Evolutionary conservation across 495 filamentous ascomycete genomes (phyloP).

Genomic region (Neurospora sp.): DNA sequence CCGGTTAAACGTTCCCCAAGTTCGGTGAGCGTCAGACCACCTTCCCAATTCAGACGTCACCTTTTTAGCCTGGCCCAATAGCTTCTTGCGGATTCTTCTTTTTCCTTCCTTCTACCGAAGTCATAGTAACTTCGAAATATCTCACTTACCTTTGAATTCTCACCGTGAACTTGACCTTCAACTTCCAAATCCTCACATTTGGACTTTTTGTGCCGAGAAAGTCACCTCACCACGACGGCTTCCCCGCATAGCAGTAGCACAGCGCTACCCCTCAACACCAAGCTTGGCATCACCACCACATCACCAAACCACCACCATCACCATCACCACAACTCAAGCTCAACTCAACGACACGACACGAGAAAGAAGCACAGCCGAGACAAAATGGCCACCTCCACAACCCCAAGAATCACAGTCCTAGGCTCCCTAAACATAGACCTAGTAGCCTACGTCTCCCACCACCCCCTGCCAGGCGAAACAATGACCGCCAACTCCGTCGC

Average conservation of each 20-base stretch:
- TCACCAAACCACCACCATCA: not conserved
- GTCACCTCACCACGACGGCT: not conserved
- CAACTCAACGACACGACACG: not conserved
- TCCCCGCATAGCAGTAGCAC: not conserved
- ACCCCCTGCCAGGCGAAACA: constrained; percentile 79
- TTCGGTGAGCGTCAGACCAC: not conserved
- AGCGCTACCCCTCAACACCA: not conserved
- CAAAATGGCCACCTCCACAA: constrained; percentile 13
- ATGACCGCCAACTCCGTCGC: constrained; percentile 69
- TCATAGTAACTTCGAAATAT: not conserved
- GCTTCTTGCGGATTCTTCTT: not conserved
- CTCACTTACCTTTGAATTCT: not conserved
- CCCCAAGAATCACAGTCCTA: constrained; percentile 57
- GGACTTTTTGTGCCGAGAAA: not conserved
- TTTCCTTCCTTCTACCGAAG: not conserved
- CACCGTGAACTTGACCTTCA: not conserved
- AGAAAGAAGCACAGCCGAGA: not conserved
- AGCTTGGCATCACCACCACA: not conserved
- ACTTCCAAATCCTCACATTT: not conserved
- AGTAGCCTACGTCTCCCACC: constrained; percentile 71
- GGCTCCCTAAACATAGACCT: constrained; percentile 94
- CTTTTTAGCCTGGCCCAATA: not conserved
- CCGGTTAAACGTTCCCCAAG: not conserved
- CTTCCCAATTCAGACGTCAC: not conserved
- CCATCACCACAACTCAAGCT: not conserved